Evolutionary conservation across 305 asterid species (phyloP).

Genomic region (Solanum chacoense): DNA sequence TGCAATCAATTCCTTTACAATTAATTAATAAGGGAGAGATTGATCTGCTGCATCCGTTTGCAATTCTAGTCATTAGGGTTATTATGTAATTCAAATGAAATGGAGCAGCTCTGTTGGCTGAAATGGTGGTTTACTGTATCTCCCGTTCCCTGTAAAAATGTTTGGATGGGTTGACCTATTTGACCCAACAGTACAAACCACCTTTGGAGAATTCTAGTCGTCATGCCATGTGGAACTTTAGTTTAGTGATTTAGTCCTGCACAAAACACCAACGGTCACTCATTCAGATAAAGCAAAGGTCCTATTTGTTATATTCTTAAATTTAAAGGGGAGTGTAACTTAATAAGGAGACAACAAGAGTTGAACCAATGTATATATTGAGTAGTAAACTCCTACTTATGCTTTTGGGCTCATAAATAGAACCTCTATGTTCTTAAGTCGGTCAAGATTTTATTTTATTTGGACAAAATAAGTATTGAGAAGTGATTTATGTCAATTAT

Average conservation of each 20-base stretch:
- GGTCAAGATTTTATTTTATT: neutral
- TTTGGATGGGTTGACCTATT: neutral
- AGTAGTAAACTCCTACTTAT: neutral
- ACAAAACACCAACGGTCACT: neutral
- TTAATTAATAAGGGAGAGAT: neutral
- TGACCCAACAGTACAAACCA: neutral
- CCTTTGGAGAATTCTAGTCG: neutral
- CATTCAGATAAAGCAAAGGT: neutral
- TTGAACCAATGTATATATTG: neutral
- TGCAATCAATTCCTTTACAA: neutral
- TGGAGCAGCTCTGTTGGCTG: neutral
- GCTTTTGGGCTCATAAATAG: neutral
- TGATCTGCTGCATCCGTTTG: neutral
- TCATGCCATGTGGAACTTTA: neutral
- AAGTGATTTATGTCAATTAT: neutral
- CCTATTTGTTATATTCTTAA: neutral
- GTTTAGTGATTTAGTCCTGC: neutral
- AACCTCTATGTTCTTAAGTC: neutral
- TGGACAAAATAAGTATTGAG: neutral
- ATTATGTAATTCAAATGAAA: neutral
- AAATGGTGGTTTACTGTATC: neutral
- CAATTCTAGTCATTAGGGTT: neutral
- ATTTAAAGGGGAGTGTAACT: neutral
- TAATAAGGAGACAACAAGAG: neutral
- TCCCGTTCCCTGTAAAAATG: neutral